Evolutionary conservation across 2,329 filamentous ascomycete species (phyloP).

Genomic region (Arachnomyces sp.): DNA sequence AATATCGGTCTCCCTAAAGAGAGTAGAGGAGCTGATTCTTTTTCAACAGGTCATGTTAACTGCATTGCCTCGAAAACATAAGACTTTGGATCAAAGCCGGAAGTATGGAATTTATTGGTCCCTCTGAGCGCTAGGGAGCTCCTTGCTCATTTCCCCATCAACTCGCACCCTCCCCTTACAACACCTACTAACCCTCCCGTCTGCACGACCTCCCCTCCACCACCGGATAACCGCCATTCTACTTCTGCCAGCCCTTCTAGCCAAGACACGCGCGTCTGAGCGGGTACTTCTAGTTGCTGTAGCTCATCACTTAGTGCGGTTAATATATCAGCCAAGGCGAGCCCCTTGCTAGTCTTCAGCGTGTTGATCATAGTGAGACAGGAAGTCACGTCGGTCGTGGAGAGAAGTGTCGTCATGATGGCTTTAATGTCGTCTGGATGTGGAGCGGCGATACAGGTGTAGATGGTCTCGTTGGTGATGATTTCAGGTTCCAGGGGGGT

Average conservation of each 20-base stretch:
- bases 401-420: conserved; percentile 75
- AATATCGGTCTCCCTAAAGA: too few species aligned
- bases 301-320: conserved; percentile 78
- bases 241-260: conserved; percentile 84
- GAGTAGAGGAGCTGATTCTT: too few species aligned
- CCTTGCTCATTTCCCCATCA: conserved; percentile 44
- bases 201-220: conserved; percentile 79
- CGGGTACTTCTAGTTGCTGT: conserved; percentile 69
- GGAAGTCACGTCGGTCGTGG: conserved; percentile 77
- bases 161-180: conserved; percentile 74
- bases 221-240: conserved; percentile 81
- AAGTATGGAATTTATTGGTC: too few species aligned
- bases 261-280: conserved; percentile 85
- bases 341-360: conserved; percentile 73
- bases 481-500: conserved; percentile 61
- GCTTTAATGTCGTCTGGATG: conserved; percentile 79
- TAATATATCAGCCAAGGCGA: conserved; percentile 89
- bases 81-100: too few species aligned
- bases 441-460: conserved; percentile 93
- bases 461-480: conserved; percentile 87
- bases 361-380: conserved; percentile 83
- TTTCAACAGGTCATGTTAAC: too few species aligned
- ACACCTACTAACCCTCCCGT: conserved; percentile 89
- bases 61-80: too few species aligned
- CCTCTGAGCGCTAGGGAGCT: conserved; percentile 3